Evolutionary conservation across 2,329 filamentous ascomycete genomes (phyloP).

Genomic region (Fusarium zealandicum): DNA sequence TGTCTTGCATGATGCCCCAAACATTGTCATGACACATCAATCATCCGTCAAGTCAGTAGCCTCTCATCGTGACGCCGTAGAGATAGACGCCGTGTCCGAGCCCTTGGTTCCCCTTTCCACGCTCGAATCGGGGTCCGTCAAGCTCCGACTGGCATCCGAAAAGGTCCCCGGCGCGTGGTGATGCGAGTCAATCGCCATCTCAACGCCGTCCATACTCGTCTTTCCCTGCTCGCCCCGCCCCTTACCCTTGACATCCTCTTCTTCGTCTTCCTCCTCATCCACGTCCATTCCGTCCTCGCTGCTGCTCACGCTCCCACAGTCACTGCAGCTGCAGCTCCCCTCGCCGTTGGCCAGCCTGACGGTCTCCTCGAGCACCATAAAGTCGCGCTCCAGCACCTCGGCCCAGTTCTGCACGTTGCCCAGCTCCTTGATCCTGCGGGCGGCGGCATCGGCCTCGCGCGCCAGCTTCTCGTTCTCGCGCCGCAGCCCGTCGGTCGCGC

Average conservation of each 20-base stretch:
- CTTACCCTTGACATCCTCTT: conserved; percentile 20
- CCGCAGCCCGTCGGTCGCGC: conserved; percentile 65
- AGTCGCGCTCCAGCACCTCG: conserved; percentile 77
- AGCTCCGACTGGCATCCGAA: conserved; percentile 50
- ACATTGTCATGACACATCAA: conserved; percentile 4
- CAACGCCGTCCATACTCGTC: conserved; percentile 16
- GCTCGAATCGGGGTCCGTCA: conserved; percentile 49
- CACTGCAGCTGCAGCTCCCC: conserved; percentile 51
- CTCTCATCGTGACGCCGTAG: conserved; percentile 41
- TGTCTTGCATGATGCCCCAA: conserved; percentile 1
- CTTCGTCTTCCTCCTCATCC: conserved; percentile 26
- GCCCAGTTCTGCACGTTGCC: conserved; percentile 89
- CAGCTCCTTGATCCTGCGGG: conserved; percentile 75
- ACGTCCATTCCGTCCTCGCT: conserved; percentile 29
- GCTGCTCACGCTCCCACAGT: conserved; percentile 43
- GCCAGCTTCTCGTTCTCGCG: conserved; percentile 72
- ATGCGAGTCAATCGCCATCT: conserved; percentile 36
- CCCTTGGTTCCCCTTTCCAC: conserved; percentile 45
- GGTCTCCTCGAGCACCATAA: conserved; percentile 70
- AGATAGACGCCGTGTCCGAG: conserved; percentile 50
- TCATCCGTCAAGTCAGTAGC: background rate
- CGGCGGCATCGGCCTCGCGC: conserved; percentile 67
- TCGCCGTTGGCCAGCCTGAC: conserved; percentile 59
- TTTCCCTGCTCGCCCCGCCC: conserved; percentile 18
- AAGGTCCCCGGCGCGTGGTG: conserved; percentile 39